Percentiles rank a stretch among this genome's conserved stretches.
phyloP scores from a whole-genome alignment of 73 alveolate genomes.

The Paramecium tetraurelia region DNA sequence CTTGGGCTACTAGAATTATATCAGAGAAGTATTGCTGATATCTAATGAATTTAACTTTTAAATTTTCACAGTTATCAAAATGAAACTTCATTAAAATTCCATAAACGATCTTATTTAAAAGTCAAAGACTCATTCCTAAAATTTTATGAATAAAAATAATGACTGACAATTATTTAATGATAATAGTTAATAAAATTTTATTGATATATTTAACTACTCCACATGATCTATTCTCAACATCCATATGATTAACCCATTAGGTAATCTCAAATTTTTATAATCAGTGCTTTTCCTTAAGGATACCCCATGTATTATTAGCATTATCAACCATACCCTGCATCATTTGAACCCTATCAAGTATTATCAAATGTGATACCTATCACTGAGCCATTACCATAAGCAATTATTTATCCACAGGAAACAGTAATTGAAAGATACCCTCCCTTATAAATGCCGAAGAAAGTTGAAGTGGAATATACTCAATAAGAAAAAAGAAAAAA shows the following conservation, averaged over 20 bases:
- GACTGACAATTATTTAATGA: neutral
- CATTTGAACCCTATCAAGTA: neutral
- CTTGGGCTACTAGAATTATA: slow-evolving; percentile 45
- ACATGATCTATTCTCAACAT: neutral
- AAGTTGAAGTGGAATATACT: neutral
- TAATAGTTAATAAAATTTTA: neutral
- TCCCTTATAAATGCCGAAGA: neutral
- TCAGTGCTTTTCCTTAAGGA: neutral
- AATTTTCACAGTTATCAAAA: neutral
- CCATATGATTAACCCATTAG: neutral
- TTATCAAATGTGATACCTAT: neutral
- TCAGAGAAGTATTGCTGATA: neutral
- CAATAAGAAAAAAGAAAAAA: neutral
- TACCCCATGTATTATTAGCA: neutral
- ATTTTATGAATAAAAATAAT: neutral
- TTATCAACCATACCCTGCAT: neutral
- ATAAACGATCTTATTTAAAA: slow-evolving; percentile 22
- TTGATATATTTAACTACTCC: neutral
- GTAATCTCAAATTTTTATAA: neutral
- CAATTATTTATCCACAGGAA: neutral
- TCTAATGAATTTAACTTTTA: slow-evolving; percentile 28
- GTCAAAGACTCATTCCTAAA: neutral
- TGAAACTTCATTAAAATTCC: slow-evolving; percentile 22
- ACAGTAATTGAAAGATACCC: neutral
- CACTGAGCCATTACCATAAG: neutral